phyloP scores from a whole-genome alignment of 2,329 filamentous ascomycete genomes.

The Aspergillus vadensis region DNA sequence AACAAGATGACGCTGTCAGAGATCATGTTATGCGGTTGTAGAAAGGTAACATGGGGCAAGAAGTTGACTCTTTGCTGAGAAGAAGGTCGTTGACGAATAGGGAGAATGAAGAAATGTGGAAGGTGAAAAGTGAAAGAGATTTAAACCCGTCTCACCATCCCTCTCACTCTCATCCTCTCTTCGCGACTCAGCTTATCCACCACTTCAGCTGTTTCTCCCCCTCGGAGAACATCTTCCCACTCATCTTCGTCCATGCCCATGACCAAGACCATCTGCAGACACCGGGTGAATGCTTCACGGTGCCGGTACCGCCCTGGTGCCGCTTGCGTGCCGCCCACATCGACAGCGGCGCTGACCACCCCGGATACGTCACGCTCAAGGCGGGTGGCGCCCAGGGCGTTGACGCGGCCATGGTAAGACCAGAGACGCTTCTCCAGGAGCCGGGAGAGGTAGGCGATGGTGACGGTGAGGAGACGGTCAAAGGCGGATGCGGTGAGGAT shows the following conservation, averaged over 20 bases:
- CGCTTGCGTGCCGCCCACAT: conserved; percentile 37
- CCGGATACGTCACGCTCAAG: conserved; percentile 82
- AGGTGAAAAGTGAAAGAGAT: background rate
- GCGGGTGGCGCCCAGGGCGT: conserved; percentile 76
- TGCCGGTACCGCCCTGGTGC: conserved; percentile 66
- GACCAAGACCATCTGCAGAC: conserved; percentile 78
- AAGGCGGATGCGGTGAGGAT: conserved; percentile 79
- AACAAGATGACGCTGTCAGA: too few relatives aligned
- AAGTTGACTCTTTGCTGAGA: background rate
- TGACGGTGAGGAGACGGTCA: conserved; percentile 71
- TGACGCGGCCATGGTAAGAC: conserved; percentile 76
- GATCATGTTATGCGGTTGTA: too few relatives aligned
- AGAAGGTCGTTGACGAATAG: too few relatives aligned
- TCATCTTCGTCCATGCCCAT: conserved; percentile 96
- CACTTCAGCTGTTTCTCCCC: conserved; percentile 49
- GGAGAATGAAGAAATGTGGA: background rate
- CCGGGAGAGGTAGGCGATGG: conserved; percentile 72
- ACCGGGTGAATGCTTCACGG: conserved; percentile 73
- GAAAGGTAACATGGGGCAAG: background rate
- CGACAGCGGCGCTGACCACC: conserved; percentile 59
- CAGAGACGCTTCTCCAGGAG: conserved; percentile 86
- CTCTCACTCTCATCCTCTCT: conserved; percentile 72
- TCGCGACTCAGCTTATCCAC: conserved; percentile 70
- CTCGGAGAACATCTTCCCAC: conserved; percentile 74
- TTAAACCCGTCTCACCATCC: conserved; percentile 56